These are phyloP conservation scores for Clavulina sp. DNA, from an alignment of 768 basidiomycete species.

Conservation along the genomic window DNA sequence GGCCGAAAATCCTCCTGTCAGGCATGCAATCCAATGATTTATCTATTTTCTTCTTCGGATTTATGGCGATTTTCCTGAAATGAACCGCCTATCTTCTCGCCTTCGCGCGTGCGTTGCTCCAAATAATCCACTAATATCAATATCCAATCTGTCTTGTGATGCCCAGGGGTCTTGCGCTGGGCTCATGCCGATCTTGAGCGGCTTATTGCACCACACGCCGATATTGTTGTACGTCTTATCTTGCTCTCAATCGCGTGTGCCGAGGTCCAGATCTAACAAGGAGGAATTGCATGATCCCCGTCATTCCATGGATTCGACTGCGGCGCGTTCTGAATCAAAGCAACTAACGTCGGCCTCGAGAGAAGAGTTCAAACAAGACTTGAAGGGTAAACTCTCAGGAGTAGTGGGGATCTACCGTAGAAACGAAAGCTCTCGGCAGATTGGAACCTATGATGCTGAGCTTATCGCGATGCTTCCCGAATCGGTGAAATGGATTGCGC, in stretches of 20 bases:
- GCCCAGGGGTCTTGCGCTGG: background rate
- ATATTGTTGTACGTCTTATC: background rate
- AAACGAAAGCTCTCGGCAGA: slow-evolving; percentile 41
- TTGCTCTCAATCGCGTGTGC: no score
- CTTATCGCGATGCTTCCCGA: slow-evolving; percentile 50
- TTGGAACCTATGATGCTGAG: slow-evolving; percentile 69
- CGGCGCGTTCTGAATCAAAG: no score
- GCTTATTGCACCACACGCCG: background rate
- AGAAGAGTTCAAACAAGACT: background rate
- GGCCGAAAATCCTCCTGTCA: no score
- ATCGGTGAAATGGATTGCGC: slow-evolving; percentile 69
- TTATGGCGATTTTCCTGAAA: no score
- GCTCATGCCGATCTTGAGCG: background rate
- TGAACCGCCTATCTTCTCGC: no score
- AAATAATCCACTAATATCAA: background rate
- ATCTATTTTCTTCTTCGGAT: no score
- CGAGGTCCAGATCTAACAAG: no score
- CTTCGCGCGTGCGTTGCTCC: background rate
- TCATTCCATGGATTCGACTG: no score
- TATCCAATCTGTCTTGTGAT: background rate
- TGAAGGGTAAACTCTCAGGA: slow-evolving; percentile 47
- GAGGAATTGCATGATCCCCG: no score
- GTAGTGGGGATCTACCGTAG: slow-evolving; percentile 65
- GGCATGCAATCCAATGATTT: no score
- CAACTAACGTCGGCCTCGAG: background rate